These are phyloP conservation scores for Metschnikowia gelsemii DNA, from an alignment of 805 yeast genomes.

Conservation along the genomic window DNA sequence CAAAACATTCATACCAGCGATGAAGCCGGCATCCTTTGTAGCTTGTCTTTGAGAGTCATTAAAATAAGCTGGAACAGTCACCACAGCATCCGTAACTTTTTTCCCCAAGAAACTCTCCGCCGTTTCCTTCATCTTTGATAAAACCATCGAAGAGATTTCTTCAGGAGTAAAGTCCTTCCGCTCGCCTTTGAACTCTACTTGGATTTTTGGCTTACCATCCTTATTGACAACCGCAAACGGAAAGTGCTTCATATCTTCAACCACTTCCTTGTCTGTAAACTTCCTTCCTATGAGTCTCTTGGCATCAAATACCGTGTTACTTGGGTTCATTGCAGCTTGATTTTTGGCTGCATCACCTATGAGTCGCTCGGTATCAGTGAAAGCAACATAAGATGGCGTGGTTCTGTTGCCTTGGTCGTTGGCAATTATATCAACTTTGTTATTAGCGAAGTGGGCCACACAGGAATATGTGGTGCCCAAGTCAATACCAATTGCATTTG, in stretches of 20 bases:
- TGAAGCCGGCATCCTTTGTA: constrained; percentile 44
- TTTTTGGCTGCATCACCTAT: constrained; percentile 98
- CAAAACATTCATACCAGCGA: constrained; percentile 47
- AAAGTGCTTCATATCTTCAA: constrained; percentile 78
- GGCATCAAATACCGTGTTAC: constrained; percentile 92
- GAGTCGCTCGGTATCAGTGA: constrained; percentile 91
- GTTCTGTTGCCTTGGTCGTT: constrained; percentile 99
- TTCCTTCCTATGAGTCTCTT: constrained; percentile 89
- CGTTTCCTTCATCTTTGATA: constrained; percentile 88
- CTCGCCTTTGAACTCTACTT: constrained; percentile 88
- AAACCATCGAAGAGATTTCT: constrained; percentile 91
- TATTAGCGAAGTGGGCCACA: constrained; percentile 72
- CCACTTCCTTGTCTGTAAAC: constrained; percentile 76
- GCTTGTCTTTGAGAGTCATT: constrained; percentile 47
- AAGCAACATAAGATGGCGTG: constrained; percentile 95
- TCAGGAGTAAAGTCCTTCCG: constrained; percentile 86
- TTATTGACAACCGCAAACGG: constrained; percentile 80
- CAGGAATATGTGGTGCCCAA: constrained; percentile 97
- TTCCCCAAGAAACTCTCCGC: constrained; percentile 89
- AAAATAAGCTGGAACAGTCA: constrained; percentile 45
- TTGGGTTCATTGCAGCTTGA: constrained; percentile 96
- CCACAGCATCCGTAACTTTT: constrained; percentile 59
- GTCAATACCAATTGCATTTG: constrained; percentile 77
- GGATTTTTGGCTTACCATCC: constrained; percentile 82
- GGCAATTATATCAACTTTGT: constrained; percentile 92